Evolutionary conservation across 164 flowering plant species (phyloP), one percentile per base, ranked within the genome.

Genomic region (Cinnamomum chago): DNA sequence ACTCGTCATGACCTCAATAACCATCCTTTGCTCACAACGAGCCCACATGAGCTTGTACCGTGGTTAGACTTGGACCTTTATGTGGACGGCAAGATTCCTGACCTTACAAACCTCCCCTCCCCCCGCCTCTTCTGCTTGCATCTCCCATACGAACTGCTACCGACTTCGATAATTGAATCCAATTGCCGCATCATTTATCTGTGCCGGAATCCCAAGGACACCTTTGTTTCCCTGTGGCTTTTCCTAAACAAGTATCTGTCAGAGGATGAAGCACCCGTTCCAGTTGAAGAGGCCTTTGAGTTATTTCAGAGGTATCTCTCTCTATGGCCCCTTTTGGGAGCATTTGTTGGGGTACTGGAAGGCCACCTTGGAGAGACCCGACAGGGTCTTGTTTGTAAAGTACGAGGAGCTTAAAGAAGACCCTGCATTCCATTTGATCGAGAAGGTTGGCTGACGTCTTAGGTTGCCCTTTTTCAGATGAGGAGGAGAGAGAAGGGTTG

Each of bases 131-230:
- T 70, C 65, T 22, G 40, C 40, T 5, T 62, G 2, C 73, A 70
- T 20, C 17, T 52, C 15, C 60, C 73, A 2, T 52, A 52, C 55
- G 13, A 24, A 3, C 52, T 15, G 3, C 64, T 70, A 62, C 64
- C 73, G 25, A 5, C 52, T n/a, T 70, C 73, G 2, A 18, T 70
- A 20, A 24, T 50, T 15, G 35, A 51, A 27, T 70, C 73, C 24
- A 35, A 51, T 3, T 78, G 83, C 69, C 75, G 75, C 51, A n/a
- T 87, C 14, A 65, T 75, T 11, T 68, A 68, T 30, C 12, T 75
- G 2, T 58, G 72, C 58, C 64, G 77, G 67, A 75, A 75, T 35
- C 66, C 66, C 2, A 58, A 50, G 15, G 77, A 75, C 58, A 60
- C 66, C 17, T 75, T 75, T 22, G 55, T 75, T 24, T 75, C 77